phyloP scores from a whole-genome alignment of 2,329 filamentous ascomycete species.

The Ilyonectria sp. region DNA sequence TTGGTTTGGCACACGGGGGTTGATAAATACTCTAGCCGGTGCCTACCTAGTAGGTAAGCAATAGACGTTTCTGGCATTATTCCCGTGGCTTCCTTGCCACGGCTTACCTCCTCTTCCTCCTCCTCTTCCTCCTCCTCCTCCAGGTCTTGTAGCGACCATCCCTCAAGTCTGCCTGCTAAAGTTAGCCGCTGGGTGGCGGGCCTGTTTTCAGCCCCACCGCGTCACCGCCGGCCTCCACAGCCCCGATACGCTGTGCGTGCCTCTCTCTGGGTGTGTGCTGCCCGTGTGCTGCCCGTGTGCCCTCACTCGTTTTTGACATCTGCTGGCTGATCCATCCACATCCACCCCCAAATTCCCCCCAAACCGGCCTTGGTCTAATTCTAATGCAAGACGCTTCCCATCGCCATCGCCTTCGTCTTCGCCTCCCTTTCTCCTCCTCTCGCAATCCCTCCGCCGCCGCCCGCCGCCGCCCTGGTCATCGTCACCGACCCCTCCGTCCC shows the following conservation, averaged over 20 bases:
- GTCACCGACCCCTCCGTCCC: constrained; percentile 34
- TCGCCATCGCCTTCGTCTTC: constrained; percentile 36
- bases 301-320: constrained; percentile 24
- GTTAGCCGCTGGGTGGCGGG: constrained; percentile 6
- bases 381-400: constrained; percentile 36
- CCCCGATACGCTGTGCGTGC: constrained; percentile 28
- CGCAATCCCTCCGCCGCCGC: constrained; percentile 8
- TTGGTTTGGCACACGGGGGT: no score
- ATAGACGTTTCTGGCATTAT: no score
- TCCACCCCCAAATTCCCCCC: constrained; percentile 9
- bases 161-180: background rate
- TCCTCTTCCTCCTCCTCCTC: no score
- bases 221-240: constrained; percentile 41
- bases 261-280: constrained; percentile 11
- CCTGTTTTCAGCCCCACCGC: constrained; percentile 40
- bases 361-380: constrained; percentile 22
- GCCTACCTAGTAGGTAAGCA: no score
- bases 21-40: no score
- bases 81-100: no score
- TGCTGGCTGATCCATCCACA: constrained; percentile 25
- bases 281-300: constrained; percentile 33
- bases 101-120: no score
- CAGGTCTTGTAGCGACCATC: background rate
- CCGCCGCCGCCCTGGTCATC: constrained; percentile 28
- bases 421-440: constrained; percentile 18